Conservation (phyloP, 805 yeast species). For the Wickerhamomyces pijperi region DNA sequence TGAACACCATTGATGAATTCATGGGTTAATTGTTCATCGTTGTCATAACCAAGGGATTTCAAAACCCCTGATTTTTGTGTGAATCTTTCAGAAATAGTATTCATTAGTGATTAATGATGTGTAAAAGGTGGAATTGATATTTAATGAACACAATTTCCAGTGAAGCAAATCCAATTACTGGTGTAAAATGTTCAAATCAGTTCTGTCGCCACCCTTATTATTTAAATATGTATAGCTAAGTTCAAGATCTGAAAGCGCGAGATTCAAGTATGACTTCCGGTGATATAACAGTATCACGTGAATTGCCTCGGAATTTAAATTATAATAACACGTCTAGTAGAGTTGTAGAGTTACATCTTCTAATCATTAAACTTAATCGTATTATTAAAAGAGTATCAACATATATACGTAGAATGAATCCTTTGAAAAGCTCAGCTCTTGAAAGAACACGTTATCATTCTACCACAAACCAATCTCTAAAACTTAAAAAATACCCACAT, state of each 20-base stretch:
- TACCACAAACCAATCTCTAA: not conserved
- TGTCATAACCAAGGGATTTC: conserved; percentile 15
- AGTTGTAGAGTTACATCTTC: too few relatives aligned
- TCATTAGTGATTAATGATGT: conserved; percentile 9
- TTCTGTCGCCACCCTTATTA: not conserved
- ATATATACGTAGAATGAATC: not conserved
- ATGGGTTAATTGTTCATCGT: conserved; percentile 21
- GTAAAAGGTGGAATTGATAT: not conserved
- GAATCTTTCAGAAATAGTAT: conserved; percentile 15
- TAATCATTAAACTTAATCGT: not conserved
- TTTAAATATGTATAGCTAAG: too few relatives aligned
- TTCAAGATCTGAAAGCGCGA: too few relatives aligned
- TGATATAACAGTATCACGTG: too few relatives aligned
- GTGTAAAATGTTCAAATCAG: not conserved
- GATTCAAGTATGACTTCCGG: too few relatives aligned
- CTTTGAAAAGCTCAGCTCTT: not conserved
- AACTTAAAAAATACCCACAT: not conserved
- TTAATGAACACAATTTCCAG: too few relatives aligned
- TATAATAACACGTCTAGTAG: too few relatives aligned
- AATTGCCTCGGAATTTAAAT: too few relatives aligned
- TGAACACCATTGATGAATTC: conserved; percentile 24
- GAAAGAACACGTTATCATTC: not conserved
- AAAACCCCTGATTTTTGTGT: conserved; percentile 8
- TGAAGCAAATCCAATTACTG: too few relatives aligned
- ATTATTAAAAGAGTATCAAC: not conserved